Conservation (phyloP, 108 stramenopile genomes). For the Pelagomonas calceolata region DNA sequence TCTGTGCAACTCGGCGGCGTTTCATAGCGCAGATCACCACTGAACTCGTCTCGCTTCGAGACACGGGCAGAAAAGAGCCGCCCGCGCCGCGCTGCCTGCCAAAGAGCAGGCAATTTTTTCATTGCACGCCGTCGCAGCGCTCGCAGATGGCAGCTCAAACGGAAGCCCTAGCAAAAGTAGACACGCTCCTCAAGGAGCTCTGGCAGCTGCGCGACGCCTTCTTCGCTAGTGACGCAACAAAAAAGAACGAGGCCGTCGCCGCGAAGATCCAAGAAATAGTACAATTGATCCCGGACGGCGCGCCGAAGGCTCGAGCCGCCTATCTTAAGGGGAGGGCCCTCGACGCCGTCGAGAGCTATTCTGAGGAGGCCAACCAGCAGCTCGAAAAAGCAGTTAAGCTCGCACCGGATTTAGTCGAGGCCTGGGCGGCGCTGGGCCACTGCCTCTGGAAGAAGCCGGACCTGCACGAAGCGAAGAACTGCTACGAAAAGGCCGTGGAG, state of each 20-base stretch:
- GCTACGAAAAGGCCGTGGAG: constrained; percentile 20
- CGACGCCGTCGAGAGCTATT: neutral
- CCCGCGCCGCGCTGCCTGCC: too few relatives aligned
- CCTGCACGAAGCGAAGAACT: constrained; percentile 15
- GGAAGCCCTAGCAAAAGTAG: neutral
- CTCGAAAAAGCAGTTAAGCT: constrained; percentile 29
- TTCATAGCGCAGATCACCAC: too few relatives aligned
- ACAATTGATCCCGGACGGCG: too few relatives aligned
- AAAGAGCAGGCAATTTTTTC: too few relatives aligned
- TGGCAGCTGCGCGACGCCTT: neutral
- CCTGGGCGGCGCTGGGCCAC: constrained; percentile 29
- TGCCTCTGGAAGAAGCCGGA: constrained; percentile 32
- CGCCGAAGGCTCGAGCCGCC: too few relatives aligned
- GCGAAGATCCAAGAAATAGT: too few relatives aligned
- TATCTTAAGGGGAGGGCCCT: neutral
- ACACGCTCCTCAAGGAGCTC: neutral
- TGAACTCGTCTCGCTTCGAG: too few relatives aligned
- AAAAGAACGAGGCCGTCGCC: neutral
- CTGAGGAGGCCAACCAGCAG: constrained; percentile 13
- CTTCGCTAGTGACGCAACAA: neutral
- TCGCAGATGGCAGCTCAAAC: neutral
- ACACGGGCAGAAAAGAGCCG: too few relatives aligned
- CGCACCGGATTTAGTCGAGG: constrained; percentile 12
- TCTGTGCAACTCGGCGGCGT: too few relatives aligned
- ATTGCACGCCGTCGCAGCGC: too few relatives aligned